Percentiles rank a stretch among this genome's conserved stretches.
Conservation (phyloP, 2,329 filamentous ascomycete species). For the Xylaria multiplex region DNA sequence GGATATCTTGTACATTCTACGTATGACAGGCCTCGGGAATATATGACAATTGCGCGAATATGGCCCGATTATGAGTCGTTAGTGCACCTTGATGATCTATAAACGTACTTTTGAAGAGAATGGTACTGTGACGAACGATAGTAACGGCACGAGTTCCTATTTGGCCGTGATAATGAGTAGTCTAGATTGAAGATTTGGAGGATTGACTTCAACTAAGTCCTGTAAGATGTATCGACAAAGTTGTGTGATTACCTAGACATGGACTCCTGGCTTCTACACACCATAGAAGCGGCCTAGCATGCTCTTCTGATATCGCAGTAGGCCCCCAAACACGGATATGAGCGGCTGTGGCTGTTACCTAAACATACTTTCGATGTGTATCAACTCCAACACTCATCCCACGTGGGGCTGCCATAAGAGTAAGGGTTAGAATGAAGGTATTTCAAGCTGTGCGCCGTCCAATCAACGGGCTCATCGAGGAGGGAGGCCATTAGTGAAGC, state of each 20-base stretch:
- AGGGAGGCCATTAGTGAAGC: not conserved
- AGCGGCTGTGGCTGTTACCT: not conserved
- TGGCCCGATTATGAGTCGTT: not conserved
- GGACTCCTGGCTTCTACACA: not conserved
- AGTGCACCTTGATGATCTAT: not conserved
- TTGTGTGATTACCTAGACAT: not conserved
- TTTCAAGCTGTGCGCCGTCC: not conserved
- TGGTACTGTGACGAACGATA: not conserved
- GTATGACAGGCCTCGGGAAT: not conserved
- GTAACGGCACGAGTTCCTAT: constrained; percentile 23
- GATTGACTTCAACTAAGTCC: not conserved
- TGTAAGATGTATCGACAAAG: not conserved
- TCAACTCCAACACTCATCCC: not conserved
- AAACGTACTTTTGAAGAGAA: not conserved
- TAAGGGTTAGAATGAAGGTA: not conserved
- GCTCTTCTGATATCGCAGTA: not conserved
- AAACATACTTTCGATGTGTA: not conserved
- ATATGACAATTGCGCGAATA: not conserved
- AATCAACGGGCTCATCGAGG: constrained; percentile 1
- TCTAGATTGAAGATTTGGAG: not conserved
- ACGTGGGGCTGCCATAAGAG: not conserved
- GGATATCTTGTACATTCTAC: constrained; percentile 2
- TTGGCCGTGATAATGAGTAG: constrained; percentile 12
- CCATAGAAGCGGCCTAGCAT: not conserved
- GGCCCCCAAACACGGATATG: not conserved